These are phyloP conservation scores for Warburgia ugandensis DNA, from an alignment of 164 flowering plant species.

Conservation along the genomic window DNA sequence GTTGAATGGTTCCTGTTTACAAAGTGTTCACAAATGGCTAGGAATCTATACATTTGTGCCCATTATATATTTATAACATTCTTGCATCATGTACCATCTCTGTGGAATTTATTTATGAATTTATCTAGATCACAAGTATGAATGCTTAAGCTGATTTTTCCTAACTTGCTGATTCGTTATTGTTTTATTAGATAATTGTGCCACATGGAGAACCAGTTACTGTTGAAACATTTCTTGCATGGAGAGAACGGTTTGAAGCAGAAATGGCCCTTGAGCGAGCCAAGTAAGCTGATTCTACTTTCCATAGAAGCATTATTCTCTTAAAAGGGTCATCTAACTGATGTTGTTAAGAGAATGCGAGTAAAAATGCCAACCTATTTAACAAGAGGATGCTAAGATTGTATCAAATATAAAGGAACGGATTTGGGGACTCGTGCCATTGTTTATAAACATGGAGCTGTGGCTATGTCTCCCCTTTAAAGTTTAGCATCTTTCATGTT, in stretches of 20 bases:
- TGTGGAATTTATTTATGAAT: neutral
- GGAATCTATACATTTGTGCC: too few relatives aligned
- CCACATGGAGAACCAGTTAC: conserved; percentile 99
- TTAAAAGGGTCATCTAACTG: neutral
- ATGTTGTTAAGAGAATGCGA: too few relatives aligned
- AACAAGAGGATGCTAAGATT: too few relatives aligned
- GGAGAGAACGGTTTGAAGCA: conserved; percentile 99
- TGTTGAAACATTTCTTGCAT: conserved; percentile 87
- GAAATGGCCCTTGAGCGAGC: conserved; percentile 95
- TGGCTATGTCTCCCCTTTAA: too few relatives aligned
- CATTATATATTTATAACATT: conserved; percentile 1
- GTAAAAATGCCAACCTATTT: too few relatives aligned
- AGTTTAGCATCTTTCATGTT: neutral
- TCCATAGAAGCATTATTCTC: neutral
- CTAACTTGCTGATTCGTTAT: conserved; percentile 1
- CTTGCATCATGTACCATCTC: neutral
- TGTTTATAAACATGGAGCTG: too few relatives aligned
- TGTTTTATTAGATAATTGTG: conserved; percentile 50
- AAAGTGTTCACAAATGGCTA: too few relatives aligned
- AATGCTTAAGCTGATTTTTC: neutral
- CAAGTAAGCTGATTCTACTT: conserved; percentile 51
- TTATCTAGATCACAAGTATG: neutral
- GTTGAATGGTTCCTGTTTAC: too few relatives aligned
- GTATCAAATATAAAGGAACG: too few relatives aligned
- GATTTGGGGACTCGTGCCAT: too few relatives aligned